phyloP scores from a whole-genome alignment of 2,329 filamentous ascomycete species.

The Colletotrichum lini region DNA sequence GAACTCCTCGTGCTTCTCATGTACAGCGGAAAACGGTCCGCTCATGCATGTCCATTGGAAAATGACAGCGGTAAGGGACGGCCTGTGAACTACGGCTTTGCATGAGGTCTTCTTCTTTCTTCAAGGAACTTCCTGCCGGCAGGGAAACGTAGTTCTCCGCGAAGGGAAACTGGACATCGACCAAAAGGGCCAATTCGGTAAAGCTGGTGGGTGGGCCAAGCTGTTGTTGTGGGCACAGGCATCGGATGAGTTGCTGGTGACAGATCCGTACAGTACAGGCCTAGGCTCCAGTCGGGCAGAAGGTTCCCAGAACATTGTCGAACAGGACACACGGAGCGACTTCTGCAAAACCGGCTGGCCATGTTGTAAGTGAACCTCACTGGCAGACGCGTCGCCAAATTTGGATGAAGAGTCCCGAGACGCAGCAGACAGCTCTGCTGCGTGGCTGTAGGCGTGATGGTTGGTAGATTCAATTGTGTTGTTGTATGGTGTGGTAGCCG shows the following conservation, averaged over 20 bases:
- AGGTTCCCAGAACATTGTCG: background rate
- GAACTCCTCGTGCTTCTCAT: constrained; percentile 41
- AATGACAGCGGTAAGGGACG: constrained; percentile 19
- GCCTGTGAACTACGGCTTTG: constrained; percentile 26
- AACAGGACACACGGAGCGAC: background rate
- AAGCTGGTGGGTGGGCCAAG: background rate
- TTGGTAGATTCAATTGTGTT: constrained; percentile 18
- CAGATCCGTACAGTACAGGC: background rate
- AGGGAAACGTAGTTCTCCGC: background rate
- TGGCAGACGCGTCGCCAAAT: constrained; percentile 23
- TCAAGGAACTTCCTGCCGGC: constrained; percentile 32
- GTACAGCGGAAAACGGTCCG: constrained; percentile 43
- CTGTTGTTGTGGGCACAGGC: background rate
- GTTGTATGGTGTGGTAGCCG: constrained; percentile 40
- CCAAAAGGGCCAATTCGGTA: background rate
- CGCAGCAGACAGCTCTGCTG: constrained; percentile 12
- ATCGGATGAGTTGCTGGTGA: background rate
- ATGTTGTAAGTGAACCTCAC: constrained; percentile 12
- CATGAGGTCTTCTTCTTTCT: constrained; percentile 14
- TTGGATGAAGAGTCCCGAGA: constrained; percentile 15
- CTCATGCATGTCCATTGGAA: constrained; percentile 40
- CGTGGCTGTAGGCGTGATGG: constrained; percentile 13
- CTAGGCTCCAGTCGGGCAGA: background rate
- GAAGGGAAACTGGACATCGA: background rate
- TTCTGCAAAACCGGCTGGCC: background rate